A percentile compares a stretch with the other conserved stretches of the same genome.
Evolutionary conservation across 768 basidiomycete species (phyloP).

Genomic region (Suillus luteus): DNA sequence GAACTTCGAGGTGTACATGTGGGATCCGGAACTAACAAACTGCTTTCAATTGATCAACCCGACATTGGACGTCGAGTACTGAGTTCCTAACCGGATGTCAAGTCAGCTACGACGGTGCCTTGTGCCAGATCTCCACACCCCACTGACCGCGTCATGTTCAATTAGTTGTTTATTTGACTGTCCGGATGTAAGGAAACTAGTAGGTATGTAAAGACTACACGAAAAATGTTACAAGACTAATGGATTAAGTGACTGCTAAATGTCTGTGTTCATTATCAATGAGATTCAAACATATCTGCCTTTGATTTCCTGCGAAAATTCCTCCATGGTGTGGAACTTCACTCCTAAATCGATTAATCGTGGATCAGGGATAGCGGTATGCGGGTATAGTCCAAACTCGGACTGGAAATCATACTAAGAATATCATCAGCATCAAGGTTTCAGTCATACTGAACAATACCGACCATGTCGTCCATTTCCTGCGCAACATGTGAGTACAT

Average conservation of each 20-base stretch:
- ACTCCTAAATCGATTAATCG: slow-evolving; percentile 29
- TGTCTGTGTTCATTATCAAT: neutral
- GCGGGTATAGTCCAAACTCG: slow-evolving; percentile 27
- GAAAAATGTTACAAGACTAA: neutral
- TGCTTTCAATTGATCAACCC: neutral
- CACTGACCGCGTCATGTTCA: neutral
- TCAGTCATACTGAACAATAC: neutral
- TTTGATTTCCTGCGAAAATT: slow-evolving; percentile 24
- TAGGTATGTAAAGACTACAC: neutral
- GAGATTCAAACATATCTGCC: slow-evolving; percentile 18
- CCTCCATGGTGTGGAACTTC: slow-evolving; percentile 25
- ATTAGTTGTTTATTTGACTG: neutral
- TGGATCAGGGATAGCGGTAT: slow-evolving; percentile 26
- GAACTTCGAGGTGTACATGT: neutral
- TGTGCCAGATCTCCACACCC: neutral
- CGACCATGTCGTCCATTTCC: slow-evolving; percentile 31
- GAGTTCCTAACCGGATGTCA: neutral
- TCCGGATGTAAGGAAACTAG: neutral
- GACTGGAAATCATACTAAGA: slow-evolving; percentile 27
- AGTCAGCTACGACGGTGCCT: neutral
- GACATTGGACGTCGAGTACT: neutral
- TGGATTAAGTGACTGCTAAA: neutral
- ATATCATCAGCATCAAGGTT: neutral
- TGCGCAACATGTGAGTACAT: neutral
- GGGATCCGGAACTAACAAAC: neutral